Evolutionary conservation across 2,329 filamentous ascomycete species (phyloP).

Genomic region (Monosporascus sp.): DNA sequence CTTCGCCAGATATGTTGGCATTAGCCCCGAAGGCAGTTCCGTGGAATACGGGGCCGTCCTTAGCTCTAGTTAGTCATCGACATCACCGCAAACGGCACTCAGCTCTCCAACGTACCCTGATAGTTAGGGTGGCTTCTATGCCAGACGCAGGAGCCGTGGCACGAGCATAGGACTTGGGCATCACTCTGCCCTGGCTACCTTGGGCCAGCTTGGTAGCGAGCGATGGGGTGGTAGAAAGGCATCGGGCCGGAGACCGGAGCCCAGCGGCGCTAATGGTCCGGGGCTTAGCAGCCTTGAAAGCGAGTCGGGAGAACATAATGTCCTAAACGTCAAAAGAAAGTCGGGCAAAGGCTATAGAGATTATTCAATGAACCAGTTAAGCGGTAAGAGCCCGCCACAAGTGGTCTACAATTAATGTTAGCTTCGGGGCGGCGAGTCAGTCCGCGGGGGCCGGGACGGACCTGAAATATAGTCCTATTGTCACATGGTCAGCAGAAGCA

Average conservation of each 20-base stretch:
- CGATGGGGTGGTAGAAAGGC: slow-evolving; percentile 32
- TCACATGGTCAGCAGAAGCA: slow-evolving; percentile 36
- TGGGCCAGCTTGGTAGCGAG: slow-evolving; percentile 49
- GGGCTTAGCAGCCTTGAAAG: slow-evolving; percentile 48
- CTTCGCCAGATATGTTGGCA: slow-evolving; percentile 94
- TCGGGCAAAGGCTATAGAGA: slow-evolving; percentile 15
- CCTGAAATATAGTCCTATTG: slow-evolving; percentile 71
- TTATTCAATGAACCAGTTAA: slow-evolving; percentile 34
- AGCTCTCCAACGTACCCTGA: slow-evolving; percentile 57
- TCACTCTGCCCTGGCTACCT: slow-evolving; percentile 64
- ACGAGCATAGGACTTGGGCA: slow-evolving; percentile 52
- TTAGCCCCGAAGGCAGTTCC: slow-evolving; percentile 96
- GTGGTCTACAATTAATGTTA: slow-evolving; percentile 40
- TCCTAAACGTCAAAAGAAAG: slow-evolving; percentile 14
- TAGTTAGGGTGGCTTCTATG: slow-evolving; percentile 88
- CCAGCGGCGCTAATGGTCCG: slow-evolving; percentile 39
- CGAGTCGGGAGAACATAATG: slow-evolving; percentile 58
- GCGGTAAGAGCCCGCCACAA: slow-evolving; percentile 48
- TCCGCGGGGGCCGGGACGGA: slow-evolving; percentile 35
- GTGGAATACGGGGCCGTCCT: slow-evolving; percentile 93
- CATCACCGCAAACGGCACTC: slow-evolving; percentile 1
- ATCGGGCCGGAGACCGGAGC: slow-evolving; percentile 31
- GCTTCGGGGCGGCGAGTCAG: slow-evolving; percentile 39
- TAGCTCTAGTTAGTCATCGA: slow-evolving; percentile 23
- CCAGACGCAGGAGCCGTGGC: slow-evolving; percentile 62